phyloP scores from a whole-genome alignment of 1,284 basidiomycete species.

The Naganishia sp. region DNA sequence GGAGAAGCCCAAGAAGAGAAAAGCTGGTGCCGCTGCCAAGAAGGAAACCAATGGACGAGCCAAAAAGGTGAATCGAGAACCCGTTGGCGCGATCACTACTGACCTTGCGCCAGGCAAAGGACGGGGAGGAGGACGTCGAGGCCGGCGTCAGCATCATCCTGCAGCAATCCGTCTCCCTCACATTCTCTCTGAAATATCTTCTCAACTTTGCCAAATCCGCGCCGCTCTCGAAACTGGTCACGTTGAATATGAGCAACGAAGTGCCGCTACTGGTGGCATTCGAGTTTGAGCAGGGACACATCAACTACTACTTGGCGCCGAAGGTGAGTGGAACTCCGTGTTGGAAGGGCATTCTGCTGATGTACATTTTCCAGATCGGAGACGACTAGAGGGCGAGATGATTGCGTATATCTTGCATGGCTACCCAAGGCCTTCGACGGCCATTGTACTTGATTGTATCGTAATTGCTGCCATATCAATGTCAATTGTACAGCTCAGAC shows the following conservation, averaged over 20 bases:
- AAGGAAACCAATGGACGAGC: constrained; percentile 47
- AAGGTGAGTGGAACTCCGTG: constrained; percentile 41
- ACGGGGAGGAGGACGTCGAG: constrained; percentile 49
- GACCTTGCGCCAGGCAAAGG: constrained; percentile 34
- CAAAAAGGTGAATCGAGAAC: constrained; percentile 33
- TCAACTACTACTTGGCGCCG: constrained; percentile 53
- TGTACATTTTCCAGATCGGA: constrained; percentile 35
- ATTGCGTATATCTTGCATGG: no score
- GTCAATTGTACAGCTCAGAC: no score
- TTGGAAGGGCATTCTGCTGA: neutral
- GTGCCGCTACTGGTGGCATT: constrained; percentile 77
- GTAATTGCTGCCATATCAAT: no score
- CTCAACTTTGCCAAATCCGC: constrained; percentile 95
- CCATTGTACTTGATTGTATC: no score
- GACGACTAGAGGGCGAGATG: constrained; percentile 36
- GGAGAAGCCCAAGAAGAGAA: constrained; percentile 65
- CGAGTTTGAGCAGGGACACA: constrained; percentile 54
- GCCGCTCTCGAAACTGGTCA: constrained; percentile 70
- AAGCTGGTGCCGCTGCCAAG: constrained; percentile 54
- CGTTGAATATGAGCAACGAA: constrained; percentile 85
- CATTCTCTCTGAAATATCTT: constrained; percentile 96
- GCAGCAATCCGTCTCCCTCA: constrained; percentile 87
- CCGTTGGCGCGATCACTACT: constrained; percentile 39
- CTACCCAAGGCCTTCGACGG: no score
- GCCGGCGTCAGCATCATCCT: constrained; percentile 75